Percentiles rank a stretch among this genome's conserved stretches.
phyloP scores from a whole-genome alignment of 2,329 filamentous ascomycete species.

The Didymella pinodella region DNA sequence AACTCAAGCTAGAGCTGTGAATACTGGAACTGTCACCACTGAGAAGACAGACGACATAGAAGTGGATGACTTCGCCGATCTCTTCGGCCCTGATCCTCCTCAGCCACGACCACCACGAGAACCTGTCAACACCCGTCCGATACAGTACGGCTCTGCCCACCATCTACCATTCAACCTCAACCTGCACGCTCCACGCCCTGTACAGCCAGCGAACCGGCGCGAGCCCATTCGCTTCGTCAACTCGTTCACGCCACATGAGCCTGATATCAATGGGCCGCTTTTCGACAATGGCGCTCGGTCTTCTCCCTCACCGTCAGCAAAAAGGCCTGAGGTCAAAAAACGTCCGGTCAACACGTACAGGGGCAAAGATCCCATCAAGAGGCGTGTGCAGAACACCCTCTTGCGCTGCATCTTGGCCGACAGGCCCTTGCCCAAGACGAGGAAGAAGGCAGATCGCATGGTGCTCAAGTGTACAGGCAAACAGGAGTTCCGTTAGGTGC shows the following conservation, averaged over 20 bases:
- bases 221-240: constrained; percentile 13
- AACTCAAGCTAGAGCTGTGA: background rate
- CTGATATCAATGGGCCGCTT: background rate
- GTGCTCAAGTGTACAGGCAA: constrained; percentile 12
- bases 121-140: background rate
- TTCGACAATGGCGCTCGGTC: background rate
- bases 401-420: constrained; percentile 28
- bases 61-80: background rate
- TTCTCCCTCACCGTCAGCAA: background rate
- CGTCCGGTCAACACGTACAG: constrained; percentile 23
- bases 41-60: background rate
- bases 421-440: constrained; percentile 20
- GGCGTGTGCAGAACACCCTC: constrained; percentile 28
- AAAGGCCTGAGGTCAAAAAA: background rate
- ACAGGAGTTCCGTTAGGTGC: constrained; percentile 2
- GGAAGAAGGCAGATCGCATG: constrained; percentile 23
- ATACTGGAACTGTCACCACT: background rate
- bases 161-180: constrained; percentile 2
- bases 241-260: background rate
- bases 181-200: constrained; percentile 1
- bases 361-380: constrained; percentile 29
- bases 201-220: constrained; percentile 5
- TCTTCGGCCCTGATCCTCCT: background rate
- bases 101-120: background rate
- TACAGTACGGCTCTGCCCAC: constrained; percentile 1